phyloP scores from a whole-genome alignment of 2,329 filamentous ascomycete species.

The Grosmannia serpens region DNA sequence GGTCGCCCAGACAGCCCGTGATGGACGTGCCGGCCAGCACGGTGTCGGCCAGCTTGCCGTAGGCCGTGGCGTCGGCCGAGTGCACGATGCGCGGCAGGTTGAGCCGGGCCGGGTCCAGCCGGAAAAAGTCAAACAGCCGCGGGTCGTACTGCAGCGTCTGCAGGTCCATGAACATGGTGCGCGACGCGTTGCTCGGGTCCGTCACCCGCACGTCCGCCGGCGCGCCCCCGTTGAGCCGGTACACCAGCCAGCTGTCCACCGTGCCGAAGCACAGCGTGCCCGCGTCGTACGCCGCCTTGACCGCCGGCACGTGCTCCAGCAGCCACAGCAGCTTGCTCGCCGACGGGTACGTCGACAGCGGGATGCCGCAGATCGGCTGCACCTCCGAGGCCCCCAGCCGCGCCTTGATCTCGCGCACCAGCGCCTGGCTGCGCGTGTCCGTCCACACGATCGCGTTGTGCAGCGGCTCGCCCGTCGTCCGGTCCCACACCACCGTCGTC shows the following conservation, averaged over 20 bases:
- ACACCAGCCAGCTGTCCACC: constrained; percentile 79
- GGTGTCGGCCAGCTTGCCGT: constrained; percentile 55
- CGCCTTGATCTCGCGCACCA: constrained; percentile 67
- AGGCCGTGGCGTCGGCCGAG: constrained; percentile 63
- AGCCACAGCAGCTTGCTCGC: constrained; percentile 84
- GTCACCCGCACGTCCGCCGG: constrained; percentile 61
- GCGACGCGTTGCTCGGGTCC: constrained; percentile 75
- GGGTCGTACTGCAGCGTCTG: constrained; percentile 71
- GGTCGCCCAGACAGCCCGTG: constrained; percentile 77
- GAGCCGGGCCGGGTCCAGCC: constrained; percentile 55
- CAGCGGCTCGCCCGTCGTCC: constrained; percentile 65
- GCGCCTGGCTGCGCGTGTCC: constrained; percentile 63
- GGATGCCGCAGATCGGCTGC: constrained; percentile 61
- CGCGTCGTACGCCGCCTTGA: constrained; percentile 64
- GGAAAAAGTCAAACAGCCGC: constrained; percentile 66
- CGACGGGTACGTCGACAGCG: constrained; percentile 79
- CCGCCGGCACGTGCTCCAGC: constrained; percentile 56
- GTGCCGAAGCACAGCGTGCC: constrained; percentile 76
- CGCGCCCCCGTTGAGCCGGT: constrained; percentile 65
- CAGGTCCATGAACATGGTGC: constrained; percentile 93
- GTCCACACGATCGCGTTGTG: constrained; percentile 86
- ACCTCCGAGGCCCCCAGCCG: constrained; percentile 58
- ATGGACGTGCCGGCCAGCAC: constrained; percentile 59
- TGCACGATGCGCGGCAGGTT: constrained; percentile 69
- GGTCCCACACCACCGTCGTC: constrained; percentile 79